Evolutionary conservation across 768 basidiomycete genomes (phyloP), one percentile per base, ranked within the genome.

Genomic region (Baorangia bicolor): DNA sequence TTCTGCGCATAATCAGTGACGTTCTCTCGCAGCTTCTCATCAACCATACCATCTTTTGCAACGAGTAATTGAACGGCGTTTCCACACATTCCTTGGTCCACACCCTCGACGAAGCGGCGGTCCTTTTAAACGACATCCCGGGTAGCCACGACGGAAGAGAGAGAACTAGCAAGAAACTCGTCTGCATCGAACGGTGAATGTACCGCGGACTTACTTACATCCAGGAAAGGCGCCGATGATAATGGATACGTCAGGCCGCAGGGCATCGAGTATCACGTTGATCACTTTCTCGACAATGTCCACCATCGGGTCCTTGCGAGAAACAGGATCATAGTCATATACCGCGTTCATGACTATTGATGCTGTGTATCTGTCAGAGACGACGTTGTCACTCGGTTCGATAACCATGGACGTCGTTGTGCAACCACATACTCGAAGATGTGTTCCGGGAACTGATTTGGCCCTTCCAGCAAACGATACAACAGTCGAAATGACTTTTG

Each of bases 401-500:
- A 46, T 30, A 5, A 12, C 12, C 35, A 34, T 18, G 14, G 21
- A 18, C 5, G 21, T 4, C 16, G 7, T 10, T 18, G 20, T 2
- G 4, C 5, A 34, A 21, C 2, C 27, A 53, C 50, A 2, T 35
- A 60, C 77, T 73, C 69, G 33, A 69, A 65, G 13, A 77, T 56
- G 42, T 74, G 71, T 7, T 65, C 68, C 10, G 67, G 47, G 38
- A 72, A 64, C 39, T 68, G 61, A 9, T 63, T 65, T 33, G 74
- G 72, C 8, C 59, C 51, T 14, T 71, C 68, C 4, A 75, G 33
- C 12, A 78, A 64, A 4, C 61, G 62, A 5, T 56, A 65, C 33
- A 77, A 61, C 20, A 74, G 61, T 14, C 34, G 56, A 49, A 69
- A 68, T 3, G 68, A 59, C 9, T 67, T 66, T 47, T 62, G 68